A percentile compares a stretch with the other conserved stretches of the same genome.
These are phyloP conservation scores for Neurospora cerealis DNA, from an alignment of 495 filamentous ascomycete species.

Conservation along the genomic window DNA sequence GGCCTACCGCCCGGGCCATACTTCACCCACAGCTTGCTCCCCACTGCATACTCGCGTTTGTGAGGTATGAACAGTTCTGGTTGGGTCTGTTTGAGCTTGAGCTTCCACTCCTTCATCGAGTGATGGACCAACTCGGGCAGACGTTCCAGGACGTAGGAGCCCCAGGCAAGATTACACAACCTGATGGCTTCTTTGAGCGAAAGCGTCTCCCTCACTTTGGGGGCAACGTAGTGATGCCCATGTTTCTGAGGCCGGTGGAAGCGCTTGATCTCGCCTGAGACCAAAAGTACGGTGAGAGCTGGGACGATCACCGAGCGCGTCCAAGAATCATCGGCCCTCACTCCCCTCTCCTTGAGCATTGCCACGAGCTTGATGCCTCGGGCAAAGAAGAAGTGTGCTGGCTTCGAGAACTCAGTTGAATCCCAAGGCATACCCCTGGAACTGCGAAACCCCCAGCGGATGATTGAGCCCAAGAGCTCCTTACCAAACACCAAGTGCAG, in stretches of 20 bases:
- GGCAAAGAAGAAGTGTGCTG: slow-evolving; percentile 11
- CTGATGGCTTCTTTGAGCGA: slow-evolving; percentile 17
- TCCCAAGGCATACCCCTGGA: not conserved
- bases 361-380: slow-evolving; percentile 16
- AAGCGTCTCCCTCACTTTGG: slow-evolving; percentile 12
- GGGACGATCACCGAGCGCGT: slow-evolving; percentile 7
- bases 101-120: not conserved
- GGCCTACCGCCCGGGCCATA: not conserved
- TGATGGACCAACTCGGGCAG: slow-evolving; percentile 6
- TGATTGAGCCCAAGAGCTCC: slow-evolving; percentile 14
- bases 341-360: slow-evolving; percentile 14
- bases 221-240: slow-evolving; percentile 1
- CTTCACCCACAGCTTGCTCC: not conserved
- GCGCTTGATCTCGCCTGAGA: slow-evolving; percentile 6
- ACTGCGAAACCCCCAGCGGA: slow-evolving; percentile 19
- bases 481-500: slow-evolving; percentile 21
- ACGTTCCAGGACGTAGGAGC: slow-evolving; percentile 19
- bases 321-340: slow-evolving; percentile 3
- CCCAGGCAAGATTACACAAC: slow-evolving; percentile 24
- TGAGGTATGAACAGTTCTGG: not conserved
- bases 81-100: not conserved
- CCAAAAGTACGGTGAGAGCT: slow-evolving; percentile 20
- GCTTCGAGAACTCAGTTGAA: not conserved
- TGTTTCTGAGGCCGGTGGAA: not conserved
- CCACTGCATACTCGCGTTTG: not conserved